These are phyloP conservation scores for Penicillium paradoxum DNA, from an alignment of 495 filamentous ascomycete species.

Conservation along the genomic window DNA sequence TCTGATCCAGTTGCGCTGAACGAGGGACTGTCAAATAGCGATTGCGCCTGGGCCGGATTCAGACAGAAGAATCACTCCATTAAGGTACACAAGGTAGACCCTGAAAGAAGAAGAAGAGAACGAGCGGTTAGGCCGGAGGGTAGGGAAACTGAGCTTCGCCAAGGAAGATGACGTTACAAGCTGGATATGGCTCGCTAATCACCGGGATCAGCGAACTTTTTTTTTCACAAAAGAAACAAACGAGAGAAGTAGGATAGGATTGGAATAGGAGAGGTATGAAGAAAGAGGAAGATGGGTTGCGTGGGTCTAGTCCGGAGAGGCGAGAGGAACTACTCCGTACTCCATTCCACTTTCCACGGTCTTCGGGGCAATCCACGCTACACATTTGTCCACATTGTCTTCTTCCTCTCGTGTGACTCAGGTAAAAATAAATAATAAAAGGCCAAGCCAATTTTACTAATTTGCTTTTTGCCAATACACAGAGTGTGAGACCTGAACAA, in stretches of 20 bases:
- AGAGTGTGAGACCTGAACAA: neutral
- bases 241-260: neutral
- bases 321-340: neutral
- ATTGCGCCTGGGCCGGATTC: neutral
- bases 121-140: conserved; percentile 2
- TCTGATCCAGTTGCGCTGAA: neutral
- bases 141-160: conserved; percentile 1
- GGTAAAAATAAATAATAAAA: neutral
- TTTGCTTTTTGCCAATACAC: neutral
- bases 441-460: neutral
- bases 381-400: no score
- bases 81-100: neutral
- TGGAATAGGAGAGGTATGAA: neutral
- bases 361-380: neutral
- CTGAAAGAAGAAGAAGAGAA: neutral
- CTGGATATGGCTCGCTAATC: neutral
- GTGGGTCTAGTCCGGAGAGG: conserved; percentile 4
- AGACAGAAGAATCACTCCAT: conserved; percentile 1
- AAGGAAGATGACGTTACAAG: conserved; percentile 9
- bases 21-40: conserved; percentile 4
- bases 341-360: neutral
- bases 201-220: neutral
- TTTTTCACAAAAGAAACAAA: neutral
- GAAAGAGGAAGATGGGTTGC: conserved; percentile 2
- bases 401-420: neutral